Evolutionary conservation across 352 stramenopile species (phyloP).

Genomic region (Phytophthora megakarya): DNA sequence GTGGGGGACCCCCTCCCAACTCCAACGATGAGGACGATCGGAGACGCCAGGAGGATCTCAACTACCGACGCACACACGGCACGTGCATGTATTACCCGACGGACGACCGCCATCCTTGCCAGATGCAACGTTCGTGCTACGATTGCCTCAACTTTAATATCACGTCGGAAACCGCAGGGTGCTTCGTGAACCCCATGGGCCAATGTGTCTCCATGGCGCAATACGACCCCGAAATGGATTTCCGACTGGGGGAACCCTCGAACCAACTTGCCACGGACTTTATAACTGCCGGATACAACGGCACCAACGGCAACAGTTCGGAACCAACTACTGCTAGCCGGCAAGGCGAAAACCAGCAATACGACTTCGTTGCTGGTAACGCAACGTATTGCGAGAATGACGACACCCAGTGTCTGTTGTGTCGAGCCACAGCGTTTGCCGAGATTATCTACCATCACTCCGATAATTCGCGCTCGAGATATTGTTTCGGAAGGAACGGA

Average conservation of each 20-base stretch:
- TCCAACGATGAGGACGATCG: constrained; percentile 9
- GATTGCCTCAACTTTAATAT: constrained; percentile 61
- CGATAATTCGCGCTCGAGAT: constrained; percentile 37
- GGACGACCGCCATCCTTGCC: constrained; percentile 40
- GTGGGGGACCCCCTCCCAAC: background rate
- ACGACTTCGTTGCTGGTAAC: constrained; percentile 34
- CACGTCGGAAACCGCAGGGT: constrained; percentile 36
- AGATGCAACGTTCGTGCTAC: constrained; percentile 51
- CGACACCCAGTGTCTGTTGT: constrained; percentile 44
- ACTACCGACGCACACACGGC: constrained; percentile 43
- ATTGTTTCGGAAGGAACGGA: constrained; percentile 40
- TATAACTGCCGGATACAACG: constrained; percentile 27
- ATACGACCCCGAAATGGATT: constrained; percentile 36
- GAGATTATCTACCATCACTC: constrained; percentile 50
- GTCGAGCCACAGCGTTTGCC: constrained; percentile 40
- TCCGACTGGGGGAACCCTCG: constrained; percentile 30
- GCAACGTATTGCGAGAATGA: constrained; percentile 46
- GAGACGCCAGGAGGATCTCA: background rate
- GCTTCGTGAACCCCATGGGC: constrained; percentile 41
- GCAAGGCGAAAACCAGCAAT: constrained; percentile 24
- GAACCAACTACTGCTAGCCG: constrained; percentile 12
- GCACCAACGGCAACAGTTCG: constrained; percentile 14
- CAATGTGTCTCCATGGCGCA: constrained; percentile 11
- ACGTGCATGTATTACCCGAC: constrained; percentile 48
- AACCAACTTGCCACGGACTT: constrained; percentile 31